phyloP scores from a whole-genome alignment of 75 land plant genomes.

The Pseudotsuga menziesii region DNA sequence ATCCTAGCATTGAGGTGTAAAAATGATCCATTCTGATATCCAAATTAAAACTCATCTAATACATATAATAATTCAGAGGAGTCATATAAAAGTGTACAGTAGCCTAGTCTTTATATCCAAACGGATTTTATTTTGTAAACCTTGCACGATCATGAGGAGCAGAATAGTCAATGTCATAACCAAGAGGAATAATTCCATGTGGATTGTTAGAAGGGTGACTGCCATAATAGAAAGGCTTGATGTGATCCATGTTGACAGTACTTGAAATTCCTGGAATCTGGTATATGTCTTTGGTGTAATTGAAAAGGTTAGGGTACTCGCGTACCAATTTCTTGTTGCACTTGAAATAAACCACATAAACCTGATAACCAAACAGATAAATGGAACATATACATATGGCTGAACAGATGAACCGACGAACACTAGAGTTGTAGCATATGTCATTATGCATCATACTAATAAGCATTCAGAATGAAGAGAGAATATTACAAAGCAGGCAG shows the following conservation, averaged over 20 bases:
- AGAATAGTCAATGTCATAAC: slow-evolving; percentile 58
- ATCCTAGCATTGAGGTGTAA: too few species aligned
- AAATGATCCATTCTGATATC: too few species aligned
- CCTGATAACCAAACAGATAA: slow-evolving; percentile 32
- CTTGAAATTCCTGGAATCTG: slow-evolving; percentile 62
- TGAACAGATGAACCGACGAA: neutral
- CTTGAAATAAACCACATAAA: slow-evolving; percentile 85
- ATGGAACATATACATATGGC: neutral
- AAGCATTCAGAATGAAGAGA: neutral
- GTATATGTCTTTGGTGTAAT: slow-evolving; percentile 79
- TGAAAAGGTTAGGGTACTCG: slow-evolving; percentile 82
- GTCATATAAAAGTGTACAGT: too few species aligned
- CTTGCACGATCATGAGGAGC: slow-evolving; percentile 75
- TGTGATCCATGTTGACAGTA: slow-evolving; percentile 79
- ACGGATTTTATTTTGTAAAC: slow-evolving; percentile 16
- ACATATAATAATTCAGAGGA: too few species aligned
- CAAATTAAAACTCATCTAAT: too few species aligned
- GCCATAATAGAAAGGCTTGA: slow-evolving; percentile 78
- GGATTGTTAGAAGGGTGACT: slow-evolving; percentile 85
- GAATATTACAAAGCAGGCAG: neutral
- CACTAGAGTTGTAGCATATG: neutral
- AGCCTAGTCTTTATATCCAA: too few species aligned
- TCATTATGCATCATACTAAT: neutral
- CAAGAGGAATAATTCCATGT: slow-evolving; percentile 60
- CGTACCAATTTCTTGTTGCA: slow-evolving; percentile 80